phyloP scores from a whole-genome alignment of 192 early-diverging fungal species.

The Mortierella hygrophila region DNA sequence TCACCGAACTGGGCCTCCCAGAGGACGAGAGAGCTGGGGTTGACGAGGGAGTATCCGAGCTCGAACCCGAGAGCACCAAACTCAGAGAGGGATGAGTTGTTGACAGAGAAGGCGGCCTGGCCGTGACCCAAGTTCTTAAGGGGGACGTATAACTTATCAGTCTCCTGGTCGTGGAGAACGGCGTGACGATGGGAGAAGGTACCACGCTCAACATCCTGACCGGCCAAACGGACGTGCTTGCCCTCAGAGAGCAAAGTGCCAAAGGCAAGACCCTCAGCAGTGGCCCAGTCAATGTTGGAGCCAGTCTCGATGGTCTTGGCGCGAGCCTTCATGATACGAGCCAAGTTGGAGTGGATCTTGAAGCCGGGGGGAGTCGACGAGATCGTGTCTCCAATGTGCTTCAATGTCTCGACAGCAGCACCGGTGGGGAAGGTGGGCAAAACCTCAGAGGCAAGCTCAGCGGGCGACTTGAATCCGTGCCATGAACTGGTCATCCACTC shows the following conservation, averaged over 20 bases:
- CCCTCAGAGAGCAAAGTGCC: conserved; percentile 92
- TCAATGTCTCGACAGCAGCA: conserved; percentile 77
- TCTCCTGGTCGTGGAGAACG: conserved; percentile 95
- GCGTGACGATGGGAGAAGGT: conserved; percentile 99
- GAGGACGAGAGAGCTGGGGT: conserved; percentile 93
- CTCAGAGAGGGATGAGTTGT: conserved; percentile 97
- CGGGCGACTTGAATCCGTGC: conserved; percentile 87
- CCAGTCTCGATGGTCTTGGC: conserved; percentile 85
- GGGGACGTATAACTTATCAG: conserved; percentile 84
- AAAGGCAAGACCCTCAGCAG: conserved; percentile 94
- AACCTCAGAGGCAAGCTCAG: conserved; percentile 78
- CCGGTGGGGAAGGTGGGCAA: conserved; percentile 79
- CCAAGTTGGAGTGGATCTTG: conserved; percentile 88
- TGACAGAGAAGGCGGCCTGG: conserved; percentile 90
- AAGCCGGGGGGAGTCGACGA: conserved; percentile 88
- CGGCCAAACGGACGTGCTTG: conserved; percentile 92
- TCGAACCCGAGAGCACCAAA: conserved; percentile 97
- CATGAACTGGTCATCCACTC: conserved; percentile 98
- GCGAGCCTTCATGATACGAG: conserved; percentile 86
- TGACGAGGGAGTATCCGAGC: conserved; percentile 95
- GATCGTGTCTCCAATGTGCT: conserved; percentile 87
- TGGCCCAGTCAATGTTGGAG: conserved; percentile 94
- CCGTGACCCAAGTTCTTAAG: conserved; percentile 90
- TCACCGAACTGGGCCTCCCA: conserved; percentile 99
- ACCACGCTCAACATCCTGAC: conserved; percentile 99